Evolutionary conservation across 2,329 filamentous ascomycete species (phyloP).

Genomic region (Fusarium sp.): DNA sequence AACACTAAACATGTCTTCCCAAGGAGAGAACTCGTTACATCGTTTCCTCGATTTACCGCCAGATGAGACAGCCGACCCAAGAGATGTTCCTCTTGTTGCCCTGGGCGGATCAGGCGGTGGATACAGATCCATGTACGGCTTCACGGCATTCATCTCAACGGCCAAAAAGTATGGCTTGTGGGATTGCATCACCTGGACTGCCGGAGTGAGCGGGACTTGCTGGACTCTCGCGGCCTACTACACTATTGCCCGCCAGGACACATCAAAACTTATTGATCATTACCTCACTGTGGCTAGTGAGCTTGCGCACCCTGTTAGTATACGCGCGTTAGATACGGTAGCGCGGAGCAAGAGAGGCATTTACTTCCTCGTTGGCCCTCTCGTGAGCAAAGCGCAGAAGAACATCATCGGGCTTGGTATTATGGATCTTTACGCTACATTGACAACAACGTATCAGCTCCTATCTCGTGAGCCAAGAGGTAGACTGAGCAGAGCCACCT

Average conservation of each 20-base stretch:
- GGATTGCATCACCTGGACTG: slow-evolving; percentile 39
- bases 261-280: slow-evolving; percentile 20
- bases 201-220: slow-evolving; percentile 40
- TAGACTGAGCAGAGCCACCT: slow-evolving; percentile 29
- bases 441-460: slow-evolving; percentile 33
- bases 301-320: slow-evolving; percentile 34
- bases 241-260: slow-evolving; percentile 35
- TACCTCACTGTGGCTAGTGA: slow-evolving; percentile 35
- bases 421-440: slow-evolving; percentile 39
- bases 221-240: slow-evolving; percentile 40
- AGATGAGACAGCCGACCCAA: slow-evolving; percentile 17
- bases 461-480: slow-evolving; percentile 23
- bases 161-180: slow-evolving; percentile 26
- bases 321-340: slow-evolving; percentile 24
- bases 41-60: slow-evolving; percentile 15
- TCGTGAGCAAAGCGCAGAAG: slow-evolving; percentile 38
- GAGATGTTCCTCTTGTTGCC: slow-evolving; percentile 37
- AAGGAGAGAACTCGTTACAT: slow-evolving; percentile 19
- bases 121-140: slow-evolving; percentile 41
- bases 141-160: slow-evolving; percentile 27
- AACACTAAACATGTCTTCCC: slow-evolving; percentile 22
- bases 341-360: slow-evolving; percentile 30
- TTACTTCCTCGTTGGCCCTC: slow-evolving; percentile 34
- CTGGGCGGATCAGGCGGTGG: slow-evolving; percentile 38
- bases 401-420: slow-evolving; percentile 38